phyloP scores from a whole-genome alignment of 495 filamentous ascomycete genomes.

The Penicillium bialowiezense region DNA sequence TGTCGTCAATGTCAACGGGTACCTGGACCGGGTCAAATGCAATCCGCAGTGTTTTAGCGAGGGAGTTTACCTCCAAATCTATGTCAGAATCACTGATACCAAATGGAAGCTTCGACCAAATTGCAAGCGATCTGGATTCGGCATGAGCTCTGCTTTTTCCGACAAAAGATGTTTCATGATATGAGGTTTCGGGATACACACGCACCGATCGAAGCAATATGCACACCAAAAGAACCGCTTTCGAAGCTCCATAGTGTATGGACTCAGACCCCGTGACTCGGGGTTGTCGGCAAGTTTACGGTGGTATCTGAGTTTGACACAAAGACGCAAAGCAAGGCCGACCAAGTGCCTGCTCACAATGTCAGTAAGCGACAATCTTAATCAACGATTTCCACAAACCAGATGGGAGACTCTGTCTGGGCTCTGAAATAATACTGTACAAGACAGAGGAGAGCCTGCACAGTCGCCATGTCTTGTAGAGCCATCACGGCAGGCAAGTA shows the following conservation, averaged over 20 bases:
- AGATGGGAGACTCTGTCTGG: conserved; percentile 1
- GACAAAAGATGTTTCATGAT: too few relatives aligned
- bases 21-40: background rate
- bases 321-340: conserved; percentile 5
- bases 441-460: conserved; percentile 11
- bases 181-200: too few relatives aligned
- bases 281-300: background rate
- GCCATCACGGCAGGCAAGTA: conserved; percentile 8
- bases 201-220: conserved; percentile 15
- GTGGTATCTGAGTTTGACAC: conserved; percentile 9
- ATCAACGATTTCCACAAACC: background rate
- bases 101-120: conserved; percentile 11
- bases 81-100: conserved; percentile 13
- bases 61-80: conserved; percentile 5
- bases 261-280: background rate
- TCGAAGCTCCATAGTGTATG: conserved; percentile 9
- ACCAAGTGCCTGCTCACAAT: conserved; percentile 5
- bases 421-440: conserved; percentile 13
- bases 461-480: conserved; percentile 7
- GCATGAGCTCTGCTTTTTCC: background rate
- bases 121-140: background rate
- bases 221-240: conserved; percentile 16
- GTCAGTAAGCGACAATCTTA: background rate
- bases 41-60: background rate
- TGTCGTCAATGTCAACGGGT: conserved; percentile 11